Conservation (phyloP, 2,329 filamentous ascomycete genomes). For the Arthrobotrys sphaeroides region DNA sequence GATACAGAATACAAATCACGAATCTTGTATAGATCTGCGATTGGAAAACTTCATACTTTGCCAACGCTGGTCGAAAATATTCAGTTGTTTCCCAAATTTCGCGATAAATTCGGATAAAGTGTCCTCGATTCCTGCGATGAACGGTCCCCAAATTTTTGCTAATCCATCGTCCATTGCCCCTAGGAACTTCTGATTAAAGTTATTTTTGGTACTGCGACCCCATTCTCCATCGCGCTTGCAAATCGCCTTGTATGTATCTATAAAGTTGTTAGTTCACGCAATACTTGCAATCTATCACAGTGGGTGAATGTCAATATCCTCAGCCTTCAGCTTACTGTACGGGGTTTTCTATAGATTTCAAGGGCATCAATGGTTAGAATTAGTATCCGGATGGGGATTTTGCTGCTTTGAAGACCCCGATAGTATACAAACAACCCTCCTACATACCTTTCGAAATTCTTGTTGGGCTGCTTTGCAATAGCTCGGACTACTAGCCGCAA, state of each 20-base stretch:
- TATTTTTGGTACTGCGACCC: background rate
- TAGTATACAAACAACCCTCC: no score
- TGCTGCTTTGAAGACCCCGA: no score
- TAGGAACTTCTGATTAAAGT: conserved; percentile 21
- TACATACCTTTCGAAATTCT: no score
- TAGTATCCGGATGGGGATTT: no score
- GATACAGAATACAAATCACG: no score
- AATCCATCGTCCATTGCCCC: conserved; percentile 1
- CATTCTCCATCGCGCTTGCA: conserved; percentile 24
- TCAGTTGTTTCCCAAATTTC: background rate
- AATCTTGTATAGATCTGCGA: no score
- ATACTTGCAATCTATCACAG: no score
- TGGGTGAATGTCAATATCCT: no score
- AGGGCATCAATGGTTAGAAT: no score
- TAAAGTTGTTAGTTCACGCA: background rate
- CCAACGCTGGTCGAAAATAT: conserved; percentile 9
- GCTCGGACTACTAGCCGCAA: no score
- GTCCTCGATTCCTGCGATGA: background rate
- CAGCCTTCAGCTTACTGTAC: background rate
- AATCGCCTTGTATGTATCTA: conserved; percentile 22
- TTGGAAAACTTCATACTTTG: conserved; percentile 6
- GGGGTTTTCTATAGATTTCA: no score
- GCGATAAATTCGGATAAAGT: background rate
- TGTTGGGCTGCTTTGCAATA: no score
- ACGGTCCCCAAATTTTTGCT: background rate